Conservation (phyloP, 805 yeast species). For the Candida xyloterini region DNA sequence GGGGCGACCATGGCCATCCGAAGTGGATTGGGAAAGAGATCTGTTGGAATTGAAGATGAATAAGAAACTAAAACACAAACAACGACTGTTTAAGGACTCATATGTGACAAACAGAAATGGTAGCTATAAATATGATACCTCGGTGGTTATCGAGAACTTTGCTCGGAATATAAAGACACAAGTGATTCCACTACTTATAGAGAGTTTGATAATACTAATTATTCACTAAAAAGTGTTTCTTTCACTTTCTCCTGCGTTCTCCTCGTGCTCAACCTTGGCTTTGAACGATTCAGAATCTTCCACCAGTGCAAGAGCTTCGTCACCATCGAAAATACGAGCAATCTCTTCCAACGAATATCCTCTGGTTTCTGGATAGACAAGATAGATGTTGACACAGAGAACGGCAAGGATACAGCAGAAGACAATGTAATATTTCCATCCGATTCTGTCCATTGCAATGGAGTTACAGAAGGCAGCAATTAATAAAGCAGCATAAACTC, state of each 20-base stretch:
- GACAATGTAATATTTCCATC: constrained; percentile 37
- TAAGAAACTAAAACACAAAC: neutral
- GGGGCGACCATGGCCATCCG: constrained; percentile 21
- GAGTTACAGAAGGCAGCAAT: constrained; percentile 30
- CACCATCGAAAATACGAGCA: constrained; percentile 42
- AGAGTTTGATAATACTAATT: neutral
- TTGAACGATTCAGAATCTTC: constrained; percentile 10
- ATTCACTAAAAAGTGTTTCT: neutral
- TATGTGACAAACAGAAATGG: neutral
- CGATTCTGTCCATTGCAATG: constrained; percentile 39
- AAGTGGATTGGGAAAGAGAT: constrained; percentile 23
- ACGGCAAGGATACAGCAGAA: constrained; percentile 33
- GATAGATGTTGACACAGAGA: constrained; percentile 25
- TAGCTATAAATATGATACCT: neutral
- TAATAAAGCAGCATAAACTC: constrained; percentile 17
- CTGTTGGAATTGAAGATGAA: constrained; percentile 8
- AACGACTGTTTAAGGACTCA: constrained; percentile 4
- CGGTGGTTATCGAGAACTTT: neutral
- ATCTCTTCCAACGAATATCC: constrained; percentile 41
- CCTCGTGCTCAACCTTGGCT: constrained; percentile 14
- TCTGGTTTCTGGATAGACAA: constrained; percentile 47
- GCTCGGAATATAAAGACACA: neutral
- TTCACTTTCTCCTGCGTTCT: constrained; percentile 3
- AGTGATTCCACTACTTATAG: neutral
- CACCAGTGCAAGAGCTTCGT: constrained; percentile 2